These are phyloP conservation scores for Pleurostoma richardsiae DNA, from an alignment of 2,329 filamentous ascomycete genomes.

Conservation along the genomic window DNA sequence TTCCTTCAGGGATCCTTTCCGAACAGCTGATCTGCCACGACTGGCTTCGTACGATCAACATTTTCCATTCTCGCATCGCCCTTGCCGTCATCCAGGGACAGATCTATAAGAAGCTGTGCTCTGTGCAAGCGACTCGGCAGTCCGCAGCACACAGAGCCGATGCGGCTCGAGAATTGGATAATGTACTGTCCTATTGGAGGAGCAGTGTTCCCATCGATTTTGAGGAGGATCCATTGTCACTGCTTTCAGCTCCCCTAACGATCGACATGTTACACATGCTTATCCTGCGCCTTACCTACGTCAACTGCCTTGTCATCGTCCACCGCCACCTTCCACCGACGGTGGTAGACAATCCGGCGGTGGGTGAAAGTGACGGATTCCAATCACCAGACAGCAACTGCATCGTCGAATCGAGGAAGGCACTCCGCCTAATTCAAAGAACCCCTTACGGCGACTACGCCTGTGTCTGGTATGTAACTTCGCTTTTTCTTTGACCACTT, in stretches of 20 bases:
- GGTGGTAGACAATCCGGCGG: not conserved
- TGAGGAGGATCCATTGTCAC: not conserved
- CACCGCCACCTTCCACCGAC: not conserved
- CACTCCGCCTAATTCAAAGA: not conserved
- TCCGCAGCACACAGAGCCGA: not conserved
- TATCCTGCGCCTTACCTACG: constrained; percentile 1
- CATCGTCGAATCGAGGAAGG: constrained; percentile 1
- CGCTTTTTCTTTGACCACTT: not conserved
- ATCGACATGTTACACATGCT: constrained; percentile 1
- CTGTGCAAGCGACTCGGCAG: constrained; percentile 5
- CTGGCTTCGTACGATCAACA: not conserved
- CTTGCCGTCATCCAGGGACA: constrained; percentile 14
- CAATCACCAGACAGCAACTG: not conserved
- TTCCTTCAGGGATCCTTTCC: constrained; percentile 13
- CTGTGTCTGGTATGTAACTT: constrained; percentile 1
- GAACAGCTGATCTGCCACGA: not conserved
- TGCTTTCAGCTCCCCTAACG: not conserved
- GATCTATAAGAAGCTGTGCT: constrained; percentile 14
- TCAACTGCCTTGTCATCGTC: constrained; percentile 1
- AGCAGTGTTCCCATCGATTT: constrained; percentile 1
- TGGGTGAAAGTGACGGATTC: not conserved
- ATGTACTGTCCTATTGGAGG: constrained; percentile 1
- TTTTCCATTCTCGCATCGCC: constrained; percentile 2
- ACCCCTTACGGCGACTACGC: constrained; percentile 1
- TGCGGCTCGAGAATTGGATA: not conserved